Evolutionary conservation across 768 basidiomycete genomes (phyloP).

Genomic region (Tricholoma saponaceum): DNA sequence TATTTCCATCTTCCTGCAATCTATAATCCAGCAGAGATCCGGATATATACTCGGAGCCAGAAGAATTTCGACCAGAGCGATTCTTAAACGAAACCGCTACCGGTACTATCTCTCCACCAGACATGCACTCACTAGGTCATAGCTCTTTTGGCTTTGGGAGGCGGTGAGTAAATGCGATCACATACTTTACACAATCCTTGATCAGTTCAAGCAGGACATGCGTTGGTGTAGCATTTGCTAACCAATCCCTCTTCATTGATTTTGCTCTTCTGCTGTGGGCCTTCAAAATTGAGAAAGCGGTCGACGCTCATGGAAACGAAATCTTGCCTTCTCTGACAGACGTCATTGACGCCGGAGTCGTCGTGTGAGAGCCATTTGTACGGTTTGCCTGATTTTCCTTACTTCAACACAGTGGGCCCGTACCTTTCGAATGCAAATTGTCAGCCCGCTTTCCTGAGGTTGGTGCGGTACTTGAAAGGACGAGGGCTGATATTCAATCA

Average conservation of each 20-base stretch:
- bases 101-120: neutral
- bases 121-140: neutral
- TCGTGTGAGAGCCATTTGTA: neutral
- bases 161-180: neutral
- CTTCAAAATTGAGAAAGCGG: neutral
- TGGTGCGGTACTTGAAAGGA: neutral
- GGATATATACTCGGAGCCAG: neutral
- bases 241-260: slow-evolving; percentile 4
- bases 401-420: neutral
- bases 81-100: neutral
- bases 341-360: neutral
- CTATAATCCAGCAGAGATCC: neutral
- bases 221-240: neutral
- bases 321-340: neutral
- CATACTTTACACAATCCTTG: neutral
- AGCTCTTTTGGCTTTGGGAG: slow-evolving; percentile 2
- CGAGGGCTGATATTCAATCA: neutral
- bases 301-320: neutral
- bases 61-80: slow-evolving; percentile 2
- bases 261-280: neutral
- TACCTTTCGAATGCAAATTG: slow-evolving; percentile 1
- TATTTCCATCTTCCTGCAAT: neutral
- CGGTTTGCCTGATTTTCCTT: no score
- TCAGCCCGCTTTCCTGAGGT: neutral
- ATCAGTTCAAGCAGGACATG: neutral